Evolutionary conservation across 768 basidiomycete species (phyloP), one percentile per base, ranked within the genome.

Genomic region (Mycena alexandri): DNA sequence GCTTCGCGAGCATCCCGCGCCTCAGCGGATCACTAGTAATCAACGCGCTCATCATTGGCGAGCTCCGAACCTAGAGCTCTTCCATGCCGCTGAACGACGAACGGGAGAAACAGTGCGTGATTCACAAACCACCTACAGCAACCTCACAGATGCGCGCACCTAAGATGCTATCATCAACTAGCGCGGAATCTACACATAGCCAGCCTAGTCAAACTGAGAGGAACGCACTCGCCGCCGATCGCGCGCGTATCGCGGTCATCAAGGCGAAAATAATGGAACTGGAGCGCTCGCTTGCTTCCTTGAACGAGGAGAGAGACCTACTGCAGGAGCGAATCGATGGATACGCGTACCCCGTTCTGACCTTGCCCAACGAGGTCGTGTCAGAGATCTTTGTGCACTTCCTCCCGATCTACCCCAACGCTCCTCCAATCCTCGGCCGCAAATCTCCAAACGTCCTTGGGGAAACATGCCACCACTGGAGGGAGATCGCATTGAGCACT

Each of bases 271-370:
- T 52, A 11, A n/a, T 52, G 33, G 51, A 34, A 25, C 10, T n/a
- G 33, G 19, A 34, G 17, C 33, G 33, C 21, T 36, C 51, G 5
- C 29, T 34, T 14, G 1, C 16, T 14, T n/a, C 33, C 13, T 16
- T 57, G 19, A 19, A 22, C 21, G 25, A 42, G 11, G 51, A 42
- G 13, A 22, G 17, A 19, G 41, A 22, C 22, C 29, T 50, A 7
- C 0, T 38, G 8, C 33, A 59, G 46, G 22, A 21, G 12, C 46
- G 34, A 21, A 33, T 48, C 9, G 58, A 41, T 13, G 46, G 34
- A 11, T 59, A 47, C 46, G 36, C 21, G 22, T 59, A 50, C 14
- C 58, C 58, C 17, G 47, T 50, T 21, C 58, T 59, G 33, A 38
- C 25, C 1, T n/a, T 62, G 7, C 61, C 61, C 34, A 34, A 38